Conservation (phyloP, 2,329 filamentous ascomycete species). For the Penicillium polonicum region DNA sequence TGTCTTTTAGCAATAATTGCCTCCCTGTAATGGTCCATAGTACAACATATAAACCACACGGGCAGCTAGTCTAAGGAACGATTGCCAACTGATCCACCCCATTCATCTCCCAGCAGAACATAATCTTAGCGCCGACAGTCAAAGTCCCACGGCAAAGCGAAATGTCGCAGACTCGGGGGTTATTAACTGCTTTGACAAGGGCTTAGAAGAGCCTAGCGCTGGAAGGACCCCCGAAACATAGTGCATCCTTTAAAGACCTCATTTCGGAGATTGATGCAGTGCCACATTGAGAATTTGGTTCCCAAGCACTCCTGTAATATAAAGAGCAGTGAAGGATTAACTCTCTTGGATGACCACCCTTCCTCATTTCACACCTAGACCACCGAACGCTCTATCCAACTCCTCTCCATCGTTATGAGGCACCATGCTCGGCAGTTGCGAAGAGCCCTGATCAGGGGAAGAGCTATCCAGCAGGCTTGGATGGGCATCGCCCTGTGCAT, state of each 20-base stretch:
- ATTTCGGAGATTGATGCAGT: neutral
- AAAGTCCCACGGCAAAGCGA: neutral
- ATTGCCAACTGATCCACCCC: neutral
- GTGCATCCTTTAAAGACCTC: neutral
- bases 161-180: neutral
- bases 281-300: too few relatives aligned
- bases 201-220: neutral
- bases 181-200: neutral
- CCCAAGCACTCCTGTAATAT: neutral
- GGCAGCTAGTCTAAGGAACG: neutral
- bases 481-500: constrained; percentile 16
- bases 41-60: too few relatives aligned
- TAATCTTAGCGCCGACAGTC: neutral
- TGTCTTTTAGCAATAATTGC: neutral
- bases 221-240: neutral
- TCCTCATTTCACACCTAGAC: constrained; percentile 45
- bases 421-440: constrained; percentile 40
- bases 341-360: neutral
- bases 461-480: constrained; percentile 41
- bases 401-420: constrained; percentile 52
- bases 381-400: constrained; percentile 55
- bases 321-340: neutral
- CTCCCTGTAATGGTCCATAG: neutral
- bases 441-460: constrained; percentile 33
- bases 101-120: neutral